Conservation (phyloP, 805 yeast species). For the Candida ovalis region DNA sequence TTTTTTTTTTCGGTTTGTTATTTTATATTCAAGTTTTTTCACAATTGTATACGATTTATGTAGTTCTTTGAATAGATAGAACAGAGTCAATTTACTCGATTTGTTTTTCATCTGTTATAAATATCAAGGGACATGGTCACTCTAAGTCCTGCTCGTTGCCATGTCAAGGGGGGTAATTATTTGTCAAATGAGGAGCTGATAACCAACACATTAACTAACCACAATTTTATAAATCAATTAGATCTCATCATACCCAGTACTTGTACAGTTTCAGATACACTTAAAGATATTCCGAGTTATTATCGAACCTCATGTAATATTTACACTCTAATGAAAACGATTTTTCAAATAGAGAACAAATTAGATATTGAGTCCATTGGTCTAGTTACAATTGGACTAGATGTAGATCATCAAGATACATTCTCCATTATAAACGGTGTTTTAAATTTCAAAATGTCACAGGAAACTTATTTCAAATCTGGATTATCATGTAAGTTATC, state of each 20-base stretch:
- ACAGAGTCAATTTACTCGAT: too few species aligned
- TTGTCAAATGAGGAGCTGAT: not conserved
- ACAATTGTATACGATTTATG: too few species aligned
- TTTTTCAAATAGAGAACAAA: not conserved
- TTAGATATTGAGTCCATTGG: conserved; percentile 7
- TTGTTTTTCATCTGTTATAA: too few species aligned
- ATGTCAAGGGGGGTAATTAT: conserved; percentile 12
- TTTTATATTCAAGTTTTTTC: too few species aligned
- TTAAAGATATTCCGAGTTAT: conserved; percentile 1
- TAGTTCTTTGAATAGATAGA: too few species aligned
- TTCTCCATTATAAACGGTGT: conserved; percentile 26
- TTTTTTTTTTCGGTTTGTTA: too few species aligned
- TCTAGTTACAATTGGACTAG: conserved; percentile 12
- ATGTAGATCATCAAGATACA: conserved; percentile 31
- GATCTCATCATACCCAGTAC: conserved; percentile 16
- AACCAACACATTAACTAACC: conserved; percentile 12
- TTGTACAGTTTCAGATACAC: not conserved
- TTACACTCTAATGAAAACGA: conserved; percentile 4
- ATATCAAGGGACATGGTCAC: not conserved
- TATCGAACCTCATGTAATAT: conserved; percentile 6
- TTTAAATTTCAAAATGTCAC: conserved; percentile 29
- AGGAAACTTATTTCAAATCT: conserved; percentile 28
- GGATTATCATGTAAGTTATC: conserved; percentile 33
- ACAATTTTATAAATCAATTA: conserved; percentile 27
- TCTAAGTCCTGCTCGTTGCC: conserved; percentile 18